Conservation (phyloP, 768 basidiomycete genomes). For the Boletus speciosus region DNA sequence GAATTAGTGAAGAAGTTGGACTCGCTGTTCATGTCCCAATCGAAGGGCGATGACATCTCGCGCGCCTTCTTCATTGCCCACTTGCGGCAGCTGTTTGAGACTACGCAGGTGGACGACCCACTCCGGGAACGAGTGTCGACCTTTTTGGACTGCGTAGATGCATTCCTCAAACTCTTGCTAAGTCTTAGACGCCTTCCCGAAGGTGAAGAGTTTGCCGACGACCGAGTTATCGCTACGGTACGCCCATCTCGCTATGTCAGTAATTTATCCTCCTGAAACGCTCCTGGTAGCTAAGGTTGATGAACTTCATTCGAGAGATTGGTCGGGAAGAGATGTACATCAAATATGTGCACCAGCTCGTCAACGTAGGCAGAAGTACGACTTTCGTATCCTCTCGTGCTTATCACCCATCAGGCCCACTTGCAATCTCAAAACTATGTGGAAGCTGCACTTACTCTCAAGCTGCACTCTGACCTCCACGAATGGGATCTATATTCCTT, state of each 20-base stretch:
- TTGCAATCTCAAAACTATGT: constrained; percentile 86
- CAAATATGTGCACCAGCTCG: constrained; percentile 93
- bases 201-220: constrained; percentile 91
- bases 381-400: not conserved
- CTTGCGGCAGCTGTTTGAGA: constrained; percentile 85
- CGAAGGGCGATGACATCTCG: constrained; percentile 86
- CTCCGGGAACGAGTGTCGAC: constrained; percentile 72
- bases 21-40: constrained; percentile 88
- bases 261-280: constrained; percentile 8
- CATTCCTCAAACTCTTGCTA: constrained; percentile 87
- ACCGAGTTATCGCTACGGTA: constrained; percentile 89
- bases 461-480: constrained; percentile 90
- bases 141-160: constrained; percentile 88
- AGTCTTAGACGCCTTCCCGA: constrained; percentile 87
- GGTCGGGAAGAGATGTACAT: constrained; percentile 93
- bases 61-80: constrained; percentile 92
- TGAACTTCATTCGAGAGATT: constrained; percentile 92
- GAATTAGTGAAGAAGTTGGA: constrained; percentile 91
- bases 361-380: constrained; percentile 56
- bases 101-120: constrained; percentile 73
- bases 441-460: constrained; percentile 90
- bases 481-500: constrained; percentile 84
- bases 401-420: constrained; percentile 59
- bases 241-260: constrained; percentile 10
- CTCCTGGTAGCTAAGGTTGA: constrained; percentile 63